A percentile compares a stretch with the other conserved stretches of the same genome.
Evolutionary conservation across 2,329 filamentous ascomycete species (phyloP).

Genomic region (Zymoseptoria tritici): DNA sequence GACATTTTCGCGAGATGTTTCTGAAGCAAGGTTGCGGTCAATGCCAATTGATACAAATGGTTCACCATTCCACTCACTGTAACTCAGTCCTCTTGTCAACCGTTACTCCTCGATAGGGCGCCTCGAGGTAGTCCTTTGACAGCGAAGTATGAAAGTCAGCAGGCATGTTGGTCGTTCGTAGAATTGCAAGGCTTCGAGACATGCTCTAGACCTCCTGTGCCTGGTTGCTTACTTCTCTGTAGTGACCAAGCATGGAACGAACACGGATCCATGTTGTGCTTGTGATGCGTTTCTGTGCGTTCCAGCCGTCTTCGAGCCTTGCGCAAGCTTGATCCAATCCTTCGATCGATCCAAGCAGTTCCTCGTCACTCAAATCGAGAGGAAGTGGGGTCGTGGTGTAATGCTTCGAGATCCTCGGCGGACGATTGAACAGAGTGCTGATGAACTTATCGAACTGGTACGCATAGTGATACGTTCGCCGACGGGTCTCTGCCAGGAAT

Average conservation of each 20-base stretch:
- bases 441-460: slow-evolving; percentile 17
- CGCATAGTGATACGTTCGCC: slow-evolving; percentile 9
- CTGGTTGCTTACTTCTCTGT: not conserved
- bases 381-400: slow-evolving; percentile 7
- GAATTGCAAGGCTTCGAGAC: too few relatives aligned
- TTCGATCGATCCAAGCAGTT: slow-evolving; percentile 1
- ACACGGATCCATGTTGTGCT: slow-evolving; percentile 8
- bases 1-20: slow-evolving; percentile 1
- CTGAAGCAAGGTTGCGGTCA: not conserved
- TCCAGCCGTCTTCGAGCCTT: slow-evolving; percentile 11
- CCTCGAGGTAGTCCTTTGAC: slow-evolving; percentile 1
- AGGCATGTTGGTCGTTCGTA: not conserved
- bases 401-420: slow-evolving; percentile 9
- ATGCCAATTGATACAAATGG: not conserved
- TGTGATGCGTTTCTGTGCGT: slow-evolving; percentile 1
- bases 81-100: not conserved
- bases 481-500: slow-evolving; percentile 16
- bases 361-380: slow-evolving; percentile 3
- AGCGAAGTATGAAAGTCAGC: not conserved
- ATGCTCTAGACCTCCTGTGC: not conserved
- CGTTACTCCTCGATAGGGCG: not conserved
- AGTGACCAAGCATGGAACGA: not conserved
- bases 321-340: slow-evolving; percentile 3
- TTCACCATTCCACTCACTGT: slow-evolving; percentile 3
- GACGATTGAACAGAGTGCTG: slow-evolving; percentile 14